Conservation (phyloP, 1,139 yeast genomes). For the Suhomyces taliae region DNA sequence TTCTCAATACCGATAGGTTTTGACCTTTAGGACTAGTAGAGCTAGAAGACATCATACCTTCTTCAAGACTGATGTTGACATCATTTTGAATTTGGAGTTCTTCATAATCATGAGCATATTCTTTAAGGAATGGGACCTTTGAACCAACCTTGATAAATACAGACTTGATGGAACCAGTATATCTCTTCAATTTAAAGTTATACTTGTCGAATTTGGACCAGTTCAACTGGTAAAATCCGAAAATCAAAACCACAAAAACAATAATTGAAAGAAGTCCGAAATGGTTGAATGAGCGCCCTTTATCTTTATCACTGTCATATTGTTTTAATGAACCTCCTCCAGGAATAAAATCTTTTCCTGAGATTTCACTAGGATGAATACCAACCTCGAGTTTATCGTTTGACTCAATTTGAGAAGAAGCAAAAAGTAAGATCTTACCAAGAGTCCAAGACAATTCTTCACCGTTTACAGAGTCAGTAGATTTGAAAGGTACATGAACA, state of each 20-base stretch:
- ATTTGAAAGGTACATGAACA: conserved; percentile 57
- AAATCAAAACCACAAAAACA: conserved; percentile 20
- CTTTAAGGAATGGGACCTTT: conserved; percentile 5
- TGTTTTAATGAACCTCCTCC: conserved; percentile 23
- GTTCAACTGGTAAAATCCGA: conserved; percentile 21
- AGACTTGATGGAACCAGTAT: conserved; percentile 14
- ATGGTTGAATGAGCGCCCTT: conserved; percentile 17
- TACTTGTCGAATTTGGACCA: conserved; percentile 17
- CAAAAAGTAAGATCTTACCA: conserved; percentile 60
- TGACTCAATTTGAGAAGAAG: conserved; percentile 50
- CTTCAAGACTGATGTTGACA: conserved; percentile 31
- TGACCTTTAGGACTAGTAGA: conserved; percentile 18
- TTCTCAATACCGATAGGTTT: conserved; percentile 29
- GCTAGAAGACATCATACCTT: conserved; percentile 26
- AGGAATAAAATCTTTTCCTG: conserved; percentile 42
- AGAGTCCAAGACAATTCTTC: conserved; percentile 68
- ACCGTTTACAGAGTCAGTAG: conserved; percentile 59
- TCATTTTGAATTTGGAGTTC: conserved; percentile 16
- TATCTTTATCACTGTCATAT: conserved; percentile 22
- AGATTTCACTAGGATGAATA: conserved; percentile 51
- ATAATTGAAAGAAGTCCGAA: conserved; percentile 15
- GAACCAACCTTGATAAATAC: conserved; percentile 1
- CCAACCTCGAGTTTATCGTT: conserved; percentile 40
- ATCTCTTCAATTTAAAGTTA: conserved; percentile 16
- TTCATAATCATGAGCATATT: conserved; percentile 4